These are phyloP conservation scores for Tetrahymena thermophila DNA, from an alignment of 73 alveolate species.

Conservation along the genomic window DNA sequence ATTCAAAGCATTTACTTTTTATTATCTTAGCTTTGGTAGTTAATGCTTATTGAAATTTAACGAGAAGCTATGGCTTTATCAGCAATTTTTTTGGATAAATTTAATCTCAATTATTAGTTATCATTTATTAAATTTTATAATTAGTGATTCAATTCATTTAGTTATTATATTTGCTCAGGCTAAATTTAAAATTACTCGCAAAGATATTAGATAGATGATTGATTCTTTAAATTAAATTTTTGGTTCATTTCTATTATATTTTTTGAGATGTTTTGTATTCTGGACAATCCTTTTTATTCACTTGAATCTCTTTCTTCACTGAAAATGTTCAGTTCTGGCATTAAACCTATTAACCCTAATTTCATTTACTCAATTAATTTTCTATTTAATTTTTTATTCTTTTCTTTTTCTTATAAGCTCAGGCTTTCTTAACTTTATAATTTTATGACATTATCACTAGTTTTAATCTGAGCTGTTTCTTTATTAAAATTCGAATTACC, in stretches of 20 bases:
- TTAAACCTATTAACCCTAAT: not conserved
- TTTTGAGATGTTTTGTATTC: not conserved
- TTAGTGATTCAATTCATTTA: not conserved
- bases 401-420: not conserved
- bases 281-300: not conserved
- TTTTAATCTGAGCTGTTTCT: not conserved
- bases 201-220: not conserved
- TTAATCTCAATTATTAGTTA: not conserved
- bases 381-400: not conserved
- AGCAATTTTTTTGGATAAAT: not conserved
- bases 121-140: not conserved
- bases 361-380: not conserved
- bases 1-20: too few species aligned
- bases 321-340: not conserved
- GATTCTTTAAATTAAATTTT: not conserved
- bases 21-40: not conserved
- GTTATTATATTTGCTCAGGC: not conserved
- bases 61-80: not conserved
- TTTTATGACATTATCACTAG: not conserved
- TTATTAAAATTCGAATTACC: not conserved
- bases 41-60: not conserved
- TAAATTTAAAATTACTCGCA: not conserved
- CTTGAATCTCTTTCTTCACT: not conserved
- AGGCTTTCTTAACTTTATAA: not conserved
- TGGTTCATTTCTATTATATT: not conserved